phyloP scores from a whole-genome alignment of 345 rosid genomes.

The Populus davidiana region DNA sequence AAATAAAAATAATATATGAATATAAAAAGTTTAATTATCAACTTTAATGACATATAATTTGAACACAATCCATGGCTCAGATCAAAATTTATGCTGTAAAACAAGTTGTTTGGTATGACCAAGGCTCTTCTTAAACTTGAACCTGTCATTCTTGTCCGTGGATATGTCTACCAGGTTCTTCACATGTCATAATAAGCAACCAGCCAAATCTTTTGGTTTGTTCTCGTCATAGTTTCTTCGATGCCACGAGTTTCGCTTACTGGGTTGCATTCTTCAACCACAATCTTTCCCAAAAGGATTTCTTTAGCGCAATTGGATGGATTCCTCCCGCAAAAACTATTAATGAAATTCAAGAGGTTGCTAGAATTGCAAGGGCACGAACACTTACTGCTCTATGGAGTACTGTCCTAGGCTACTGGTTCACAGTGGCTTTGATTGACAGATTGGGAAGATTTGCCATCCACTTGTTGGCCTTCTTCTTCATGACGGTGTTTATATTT shows the following conservation, averaged over 20 bases:
- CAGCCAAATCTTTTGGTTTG: too few species aligned
- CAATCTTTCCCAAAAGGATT: constrained; percentile 77
- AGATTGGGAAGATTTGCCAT: constrained; percentile 63
- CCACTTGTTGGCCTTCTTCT: constrained; percentile 77
- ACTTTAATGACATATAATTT: too few species aligned
- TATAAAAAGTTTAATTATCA: too few species aligned
- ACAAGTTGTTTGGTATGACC: background rate
- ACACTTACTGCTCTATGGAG: constrained; percentile 73
- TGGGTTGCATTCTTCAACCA: constrained; percentile 84
- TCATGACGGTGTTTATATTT: constrained; percentile 88
- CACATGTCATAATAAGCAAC: too few species aligned
- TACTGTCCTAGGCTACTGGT: constrained; percentile 84
- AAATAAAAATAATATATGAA: too few species aligned
- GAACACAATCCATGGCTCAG: background rate
- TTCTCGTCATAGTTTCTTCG: constrained; percentile 3
- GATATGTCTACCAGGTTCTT: too few species aligned
- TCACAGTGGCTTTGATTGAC: constrained; percentile 66
- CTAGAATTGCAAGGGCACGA: constrained; percentile 69
- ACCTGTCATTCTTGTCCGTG: too few species aligned
- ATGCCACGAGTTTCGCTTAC: constrained; percentile 76
- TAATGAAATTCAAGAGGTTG: constrained; percentile 75
- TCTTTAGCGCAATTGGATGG: constrained; percentile 81
- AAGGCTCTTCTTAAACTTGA: background rate
- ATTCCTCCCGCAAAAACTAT: constrained; percentile 66
- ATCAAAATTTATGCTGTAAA: background rate